phyloP scores from a whole-genome alignment of 208 protist species.

The Leishmania mexicana region DNA sequence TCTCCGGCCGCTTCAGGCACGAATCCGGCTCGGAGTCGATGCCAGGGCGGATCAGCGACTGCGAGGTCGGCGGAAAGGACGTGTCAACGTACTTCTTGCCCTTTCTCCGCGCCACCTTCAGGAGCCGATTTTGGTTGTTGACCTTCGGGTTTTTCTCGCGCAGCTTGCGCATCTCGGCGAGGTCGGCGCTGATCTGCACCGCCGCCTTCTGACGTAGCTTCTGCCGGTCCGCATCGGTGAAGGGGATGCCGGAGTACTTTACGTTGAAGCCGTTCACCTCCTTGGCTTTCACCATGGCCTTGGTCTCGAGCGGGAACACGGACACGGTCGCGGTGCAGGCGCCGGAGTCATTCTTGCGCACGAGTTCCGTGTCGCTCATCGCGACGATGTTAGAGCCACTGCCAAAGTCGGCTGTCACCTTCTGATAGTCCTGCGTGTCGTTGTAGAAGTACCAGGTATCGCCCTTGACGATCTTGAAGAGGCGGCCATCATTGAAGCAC shows the following conservation, averaged over 20 bases:
- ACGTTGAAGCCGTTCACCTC: slow-evolving; percentile 40
- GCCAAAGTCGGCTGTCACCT: slow-evolving; percentile 52
- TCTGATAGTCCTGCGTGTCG: slow-evolving; percentile 71
- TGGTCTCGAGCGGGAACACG: slow-evolving; percentile 46
- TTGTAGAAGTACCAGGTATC: slow-evolving; percentile 83
- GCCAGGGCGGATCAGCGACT: slow-evolving; percentile 51
- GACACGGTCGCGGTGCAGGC: slow-evolving; percentile 34
- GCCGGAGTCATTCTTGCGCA: slow-evolving; percentile 25
- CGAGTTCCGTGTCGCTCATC: slow-evolving; percentile 31
- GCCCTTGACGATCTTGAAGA: slow-evolving; percentile 65
- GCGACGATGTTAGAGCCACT: slow-evolving; percentile 27
- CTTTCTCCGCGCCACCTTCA: slow-evolving; percentile 38
- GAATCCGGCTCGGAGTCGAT: slow-evolving; percentile 35
- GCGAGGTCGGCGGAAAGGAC: slow-evolving; percentile 46
- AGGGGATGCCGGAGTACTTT: slow-evolving; percentile 31
- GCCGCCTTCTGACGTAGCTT: slow-evolving; percentile 13
- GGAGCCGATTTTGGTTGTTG: slow-evolving; percentile 36
- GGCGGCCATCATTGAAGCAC: slow-evolving; percentile 59
- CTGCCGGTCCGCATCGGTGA: slow-evolving; percentile 30
- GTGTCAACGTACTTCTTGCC: slow-evolving; percentile 51
- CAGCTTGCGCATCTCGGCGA: slow-evolving; percentile 29
- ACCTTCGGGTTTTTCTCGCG: slow-evolving; percentile 26
- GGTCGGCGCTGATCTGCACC: slow-evolving; percentile 23
- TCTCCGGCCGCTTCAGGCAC: slow-evolving; percentile 29
- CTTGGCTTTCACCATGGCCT: slow-evolving; percentile 43